Percentiles rank a stretch among this genome's conserved stretches.
Evolutionary conservation across 208 protist genomes (phyloP).

Genomic region (Novymonas esmeraldas): DNA sequence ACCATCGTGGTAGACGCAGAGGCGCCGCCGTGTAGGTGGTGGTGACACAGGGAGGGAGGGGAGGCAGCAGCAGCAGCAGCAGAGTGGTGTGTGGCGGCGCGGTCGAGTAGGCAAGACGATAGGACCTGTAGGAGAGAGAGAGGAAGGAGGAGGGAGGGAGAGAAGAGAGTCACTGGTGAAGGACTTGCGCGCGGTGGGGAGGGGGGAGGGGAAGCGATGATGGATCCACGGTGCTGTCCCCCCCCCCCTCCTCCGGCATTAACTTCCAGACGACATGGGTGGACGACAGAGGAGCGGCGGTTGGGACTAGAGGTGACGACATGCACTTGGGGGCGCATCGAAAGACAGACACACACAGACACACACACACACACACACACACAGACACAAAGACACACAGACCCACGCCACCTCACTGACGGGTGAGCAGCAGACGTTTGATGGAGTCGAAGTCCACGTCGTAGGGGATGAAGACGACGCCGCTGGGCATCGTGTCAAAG

Average conservation of each 20-base stretch:
- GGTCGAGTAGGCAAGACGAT: not conserved
- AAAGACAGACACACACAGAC: not conserved
- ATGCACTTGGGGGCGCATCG: not conserved
- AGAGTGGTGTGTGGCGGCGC: too few relatives aligned
- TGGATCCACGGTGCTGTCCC: too few relatives aligned
- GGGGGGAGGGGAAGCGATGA: not conserved
- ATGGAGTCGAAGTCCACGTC: conserved; percentile 86
- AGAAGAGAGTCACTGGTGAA: not conserved
- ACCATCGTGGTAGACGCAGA: not conserved
- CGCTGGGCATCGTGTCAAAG: conserved; percentile 77
- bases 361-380: not conserved
- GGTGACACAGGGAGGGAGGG: too few relatives aligned
- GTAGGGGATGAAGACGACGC: conserved; percentile 81
- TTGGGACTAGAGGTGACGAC: not conserved
- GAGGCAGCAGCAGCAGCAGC: not conserved
- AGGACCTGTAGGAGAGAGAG: not conserved
- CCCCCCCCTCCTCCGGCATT: too few relatives aligned
- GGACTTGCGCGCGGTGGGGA: not conserved
- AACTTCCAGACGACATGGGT: not conserved
- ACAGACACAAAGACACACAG: not conserved
- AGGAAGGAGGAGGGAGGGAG: not conserved
- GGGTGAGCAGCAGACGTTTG: conserved; percentile 57
- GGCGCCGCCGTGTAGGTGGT: not conserved
- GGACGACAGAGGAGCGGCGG: not conserved
- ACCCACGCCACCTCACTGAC: conserved; percentile 7